Percentiles rank a stretch among this genome's conserved stretches.
Conservation (phyloP, 2,329 filamentous ascomycete species). For the Colletotrichum phormii region DNA sequence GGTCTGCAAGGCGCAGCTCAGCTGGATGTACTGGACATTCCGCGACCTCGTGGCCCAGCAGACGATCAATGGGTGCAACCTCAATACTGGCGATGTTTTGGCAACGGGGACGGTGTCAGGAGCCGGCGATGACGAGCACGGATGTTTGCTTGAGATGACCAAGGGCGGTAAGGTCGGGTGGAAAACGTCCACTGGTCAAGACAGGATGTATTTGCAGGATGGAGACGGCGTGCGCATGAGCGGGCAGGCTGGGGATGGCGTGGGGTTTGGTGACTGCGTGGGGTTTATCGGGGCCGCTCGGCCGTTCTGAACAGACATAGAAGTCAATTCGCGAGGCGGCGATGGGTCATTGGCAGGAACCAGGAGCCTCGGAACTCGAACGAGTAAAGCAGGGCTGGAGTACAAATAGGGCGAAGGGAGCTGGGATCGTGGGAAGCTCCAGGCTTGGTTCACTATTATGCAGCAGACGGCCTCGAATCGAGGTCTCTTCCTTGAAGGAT, state of each 20-base stretch:
- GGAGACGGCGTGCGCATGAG: conserved; percentile 53
- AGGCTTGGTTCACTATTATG: conserved; percentile 1
- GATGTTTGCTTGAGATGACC: conserved; percentile 55
- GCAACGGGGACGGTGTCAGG: conserved; percentile 57
- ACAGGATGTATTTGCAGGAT: conserved; percentile 51
- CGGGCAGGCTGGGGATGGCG: conserved; percentile 54
- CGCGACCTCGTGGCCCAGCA: conserved; percentile 51
- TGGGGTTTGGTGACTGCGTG: conserved; percentile 52
- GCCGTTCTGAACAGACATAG: conserved; percentile 15
- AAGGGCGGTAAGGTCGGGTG: conserved; percentile 48
- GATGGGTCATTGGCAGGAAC: background rate
- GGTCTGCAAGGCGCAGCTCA: conserved; percentile 45
- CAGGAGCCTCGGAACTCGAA: background rate
- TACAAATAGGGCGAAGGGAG: background rate
- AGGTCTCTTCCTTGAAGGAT: conserved; percentile 1
- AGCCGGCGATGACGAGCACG: conserved; percentile 45
- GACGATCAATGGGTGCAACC: conserved; percentile 49
- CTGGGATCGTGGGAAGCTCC: background rate
- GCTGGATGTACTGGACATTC: conserved; percentile 52
- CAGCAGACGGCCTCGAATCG: conserved; percentile 6
- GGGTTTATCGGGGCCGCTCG: conserved; percentile 39
- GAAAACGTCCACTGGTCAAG: conserved; percentile 43
- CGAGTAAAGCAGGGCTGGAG: background rate
- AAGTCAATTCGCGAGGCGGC: background rate
- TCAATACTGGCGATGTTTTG: conserved; percentile 54